Base-by-base conservation (phyloP, 257 asterid species). In the Coffea canephora region DNA sequence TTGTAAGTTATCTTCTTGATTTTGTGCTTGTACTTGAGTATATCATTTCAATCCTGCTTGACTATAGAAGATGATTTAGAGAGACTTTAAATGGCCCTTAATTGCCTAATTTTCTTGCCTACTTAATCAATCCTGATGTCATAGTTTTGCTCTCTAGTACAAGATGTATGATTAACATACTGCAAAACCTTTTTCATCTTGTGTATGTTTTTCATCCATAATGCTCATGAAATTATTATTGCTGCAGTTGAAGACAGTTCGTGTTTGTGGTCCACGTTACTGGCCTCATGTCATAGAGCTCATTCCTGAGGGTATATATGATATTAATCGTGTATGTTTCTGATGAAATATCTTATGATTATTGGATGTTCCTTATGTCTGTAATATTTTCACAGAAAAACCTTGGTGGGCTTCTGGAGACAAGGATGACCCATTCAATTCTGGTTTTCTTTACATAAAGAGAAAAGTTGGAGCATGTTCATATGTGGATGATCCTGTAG, bases 261-360 rank as follows among this genome's bases (percentile, higher is more conserved):
- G 95, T 76, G 97, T 95, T 71, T 95, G 99, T 89, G 99, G 99
- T 83, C 99, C 99, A 82, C 96, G 99, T 70, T 95, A 95, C 87
- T 95, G 99, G 99, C 91, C 99, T 83, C 97, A 93, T 84, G 90
- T 89, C 77, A 89, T 95, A 67, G 91, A 93, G 82, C 97, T 92
- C 86, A 87, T 67, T 81, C 98, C 98, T 57, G 87, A 91, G 84
- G 97, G 99, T 95, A 88, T 62, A 83, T 68, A 49, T 80, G 61
- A 49, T 71, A 8, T 64, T 70, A 50, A 21, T 76, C 70, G 54
- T 82, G 43, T 57, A 70, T 57, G 57, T 75, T 54, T 72, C 69
- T 77, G 41, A 61, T 57, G 55, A 11, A 25, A 64, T 25, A 15
- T 21, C 1, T 25, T 34, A 69, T 11, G 19, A 25, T 34, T 21